Conservation (phyloP, 176 grass and related monocot genomes). For the Eragrostis curvula region DNA sequence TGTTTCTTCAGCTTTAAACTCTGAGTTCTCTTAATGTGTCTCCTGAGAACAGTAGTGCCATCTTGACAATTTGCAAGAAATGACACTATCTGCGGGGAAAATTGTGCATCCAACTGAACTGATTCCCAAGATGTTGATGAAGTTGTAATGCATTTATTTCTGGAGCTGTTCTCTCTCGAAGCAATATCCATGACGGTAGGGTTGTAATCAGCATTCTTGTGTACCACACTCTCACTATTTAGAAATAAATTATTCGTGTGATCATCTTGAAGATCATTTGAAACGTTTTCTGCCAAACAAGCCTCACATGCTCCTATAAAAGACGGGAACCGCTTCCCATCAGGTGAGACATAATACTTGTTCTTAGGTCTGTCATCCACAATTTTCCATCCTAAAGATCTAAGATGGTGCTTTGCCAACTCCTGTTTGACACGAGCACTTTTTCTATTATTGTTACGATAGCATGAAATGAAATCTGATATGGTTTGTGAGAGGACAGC, state of each 20-base stretch:
- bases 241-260: slow-evolving; percentile 18
- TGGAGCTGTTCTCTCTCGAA: slow-evolving; percentile 12
- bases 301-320: slow-evolving; percentile 66
- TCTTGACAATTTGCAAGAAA: slow-evolving; percentile 48
- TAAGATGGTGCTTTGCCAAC: slow-evolving; percentile 52
- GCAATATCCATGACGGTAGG: slow-evolving; percentile 22
- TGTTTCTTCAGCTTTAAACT: slow-evolving; percentile 64
- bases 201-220: background rate
- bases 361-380: slow-evolving; percentile 36
- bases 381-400: slow-evolving; percentile 60
- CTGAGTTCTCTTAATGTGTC: background rate
- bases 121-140: slow-evolving; percentile 45
- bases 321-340: slow-evolving; percentile 56
- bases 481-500: slow-evolving; percentile 29
- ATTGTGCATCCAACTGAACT: slow-evolving; percentile 51
- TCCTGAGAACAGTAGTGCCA: background rate
- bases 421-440: slow-evolving; percentile 41
- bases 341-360: slow-evolving; percentile 62
- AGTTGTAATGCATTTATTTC: slow-evolving; percentile 13
- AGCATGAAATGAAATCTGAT: slow-evolving; percentile 55
- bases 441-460: slow-evolving; percentile 33
- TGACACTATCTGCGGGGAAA: slow-evolving; percentile 44
- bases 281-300: slow-evolving; percentile 34
- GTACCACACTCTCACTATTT: background rate
- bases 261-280: background rate